These are phyloP conservation scores for Canavalia gladiata DNA, from an alignment of 306 rosid species.

Conservation along the genomic window DNA sequence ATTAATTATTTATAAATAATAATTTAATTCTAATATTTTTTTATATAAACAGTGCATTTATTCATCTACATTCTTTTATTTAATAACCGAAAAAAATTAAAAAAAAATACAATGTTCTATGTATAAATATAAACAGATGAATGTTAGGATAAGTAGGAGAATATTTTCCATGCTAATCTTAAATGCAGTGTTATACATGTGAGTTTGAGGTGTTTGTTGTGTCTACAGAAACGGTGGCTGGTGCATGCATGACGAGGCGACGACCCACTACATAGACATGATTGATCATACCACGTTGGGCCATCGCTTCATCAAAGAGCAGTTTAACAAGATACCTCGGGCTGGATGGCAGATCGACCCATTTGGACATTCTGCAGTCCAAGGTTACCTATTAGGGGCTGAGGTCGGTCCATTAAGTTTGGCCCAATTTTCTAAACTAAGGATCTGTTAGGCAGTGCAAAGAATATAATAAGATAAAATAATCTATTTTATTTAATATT, in stretches of 20 bases:
- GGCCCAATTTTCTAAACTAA: not conserved
- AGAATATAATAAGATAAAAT: too few species aligned
- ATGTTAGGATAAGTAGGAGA: not conserved
- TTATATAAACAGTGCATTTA: too few species aligned
- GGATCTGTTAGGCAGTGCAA: too few species aligned
- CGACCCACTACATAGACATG: constrained; percentile 90
- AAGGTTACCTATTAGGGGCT: constrained; percentile 80
- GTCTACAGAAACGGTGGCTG: constrained; percentile 88
- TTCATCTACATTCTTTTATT: too few species aligned
- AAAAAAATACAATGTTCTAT: too few species aligned
- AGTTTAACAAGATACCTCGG: constrained; percentile 72
- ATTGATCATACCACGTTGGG: constrained; percentile 93
- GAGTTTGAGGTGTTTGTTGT: not conserved
- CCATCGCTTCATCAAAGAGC: constrained; percentile 68
- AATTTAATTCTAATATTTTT: too few species aligned
- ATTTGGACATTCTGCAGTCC: constrained; percentile 92
- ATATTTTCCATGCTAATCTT: too few species aligned
- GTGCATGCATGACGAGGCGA: constrained; percentile 98
- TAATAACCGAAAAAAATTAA: too few species aligned
- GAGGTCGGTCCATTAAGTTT: constrained; percentile 56
- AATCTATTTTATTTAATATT: too few species aligned
- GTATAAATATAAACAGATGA: not conserved
- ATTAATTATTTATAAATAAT: too few species aligned
- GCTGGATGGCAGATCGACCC: constrained; percentile 98
- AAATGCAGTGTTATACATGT: not conserved